These are phyloP conservation scores for Mortierella sp. DNA, from an alignment of 371 early-diverging fungal genomes.

Conservation along the genomic window DNA sequence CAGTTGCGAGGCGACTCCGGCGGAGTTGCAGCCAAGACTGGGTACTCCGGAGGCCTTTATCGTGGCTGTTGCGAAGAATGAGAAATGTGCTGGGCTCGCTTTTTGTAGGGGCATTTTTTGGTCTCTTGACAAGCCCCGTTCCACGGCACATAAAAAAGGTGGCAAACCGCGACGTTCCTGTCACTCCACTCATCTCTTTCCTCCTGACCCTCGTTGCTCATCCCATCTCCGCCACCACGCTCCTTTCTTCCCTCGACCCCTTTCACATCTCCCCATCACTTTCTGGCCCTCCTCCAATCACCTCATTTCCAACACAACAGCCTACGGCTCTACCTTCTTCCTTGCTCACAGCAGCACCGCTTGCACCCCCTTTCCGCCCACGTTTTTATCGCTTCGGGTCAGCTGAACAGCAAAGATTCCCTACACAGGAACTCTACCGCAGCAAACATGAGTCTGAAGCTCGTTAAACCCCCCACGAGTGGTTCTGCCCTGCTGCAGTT, in stretches of 20 bases:
- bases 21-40: no score
- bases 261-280: background rate
- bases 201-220: no score
- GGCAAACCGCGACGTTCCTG: no score
- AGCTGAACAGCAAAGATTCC: no score
- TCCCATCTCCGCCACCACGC: background rate
- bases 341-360: background rate
- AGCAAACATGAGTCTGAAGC: conserved; percentile 20
- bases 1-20: no score
- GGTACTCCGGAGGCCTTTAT: no score
- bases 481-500: conserved; percentile 51
- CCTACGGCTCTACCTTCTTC: conserved; percentile 1
- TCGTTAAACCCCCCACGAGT: conserved; percentile 40
- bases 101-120: no score
- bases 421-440: background rate
- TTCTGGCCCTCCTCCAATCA: background rate
- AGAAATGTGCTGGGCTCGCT: no score
- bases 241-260: background rate
- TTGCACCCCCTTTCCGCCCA: background rate
- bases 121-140: no score
- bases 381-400: conserved; percentile 2
- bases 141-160: no score
- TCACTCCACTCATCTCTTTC: no score
- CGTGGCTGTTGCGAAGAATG: no score
- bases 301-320: background rate